Evolutionary conservation across 768 basidiomycete genomes (phyloP).

Genomic region (Boletus vermiculosoides): DNA sequence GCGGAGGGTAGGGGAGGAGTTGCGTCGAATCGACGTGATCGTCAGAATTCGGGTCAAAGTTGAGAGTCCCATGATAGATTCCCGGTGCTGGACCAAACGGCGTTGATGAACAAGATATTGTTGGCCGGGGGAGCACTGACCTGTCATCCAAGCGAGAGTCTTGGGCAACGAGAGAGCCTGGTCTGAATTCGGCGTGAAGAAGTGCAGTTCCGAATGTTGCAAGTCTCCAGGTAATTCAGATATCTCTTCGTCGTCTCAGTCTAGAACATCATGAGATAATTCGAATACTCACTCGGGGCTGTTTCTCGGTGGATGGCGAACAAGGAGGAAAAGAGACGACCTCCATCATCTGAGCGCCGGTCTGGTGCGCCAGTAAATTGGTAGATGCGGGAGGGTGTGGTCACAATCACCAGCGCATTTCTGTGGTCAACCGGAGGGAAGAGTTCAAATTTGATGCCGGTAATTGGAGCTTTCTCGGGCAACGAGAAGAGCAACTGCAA

Average conservation of each 20-base stretch:
- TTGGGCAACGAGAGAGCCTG: slow-evolving; percentile 69
- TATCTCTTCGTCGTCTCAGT: slow-evolving; percentile 60
- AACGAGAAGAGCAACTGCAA: slow-evolving; percentile 71
- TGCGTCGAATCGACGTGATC: slow-evolving; percentile 76
- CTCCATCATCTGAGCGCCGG: slow-evolving; percentile 68
- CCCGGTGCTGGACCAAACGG: slow-evolving; percentile 60
- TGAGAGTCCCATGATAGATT: slow-evolving; percentile 80
- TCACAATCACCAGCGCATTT: slow-evolving; percentile 70
- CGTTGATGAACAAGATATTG: slow-evolving; percentile 2
- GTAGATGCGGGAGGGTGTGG: slow-evolving; percentile 86
- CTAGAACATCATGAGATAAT: neutral
- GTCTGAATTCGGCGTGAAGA: slow-evolving; percentile 70
- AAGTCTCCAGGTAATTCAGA: slow-evolving; percentile 84
- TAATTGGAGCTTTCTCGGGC: slow-evolving; percentile 79
- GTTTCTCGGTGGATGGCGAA: slow-evolving; percentile 74
- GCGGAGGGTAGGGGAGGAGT: slow-evolving; percentile 71
- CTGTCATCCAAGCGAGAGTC: slow-evolving; percentile 88
- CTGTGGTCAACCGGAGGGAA: slow-evolving; percentile 63
- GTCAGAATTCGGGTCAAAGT: slow-evolving; percentile 66
- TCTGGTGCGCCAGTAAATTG: slow-evolving; percentile 78
- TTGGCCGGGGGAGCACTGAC: slow-evolving; percentile 39
- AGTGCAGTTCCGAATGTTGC: slow-evolving; percentile 75
- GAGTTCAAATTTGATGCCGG: slow-evolving; percentile 80
- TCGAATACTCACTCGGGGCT: slow-evolving; percentile 66
- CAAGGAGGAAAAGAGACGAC: slow-evolving; percentile 69